Evolutionary conservation across 2,329 filamentous ascomycete genomes (phyloP).

Genomic region (Ophiosphaerella narmari): DNA sequence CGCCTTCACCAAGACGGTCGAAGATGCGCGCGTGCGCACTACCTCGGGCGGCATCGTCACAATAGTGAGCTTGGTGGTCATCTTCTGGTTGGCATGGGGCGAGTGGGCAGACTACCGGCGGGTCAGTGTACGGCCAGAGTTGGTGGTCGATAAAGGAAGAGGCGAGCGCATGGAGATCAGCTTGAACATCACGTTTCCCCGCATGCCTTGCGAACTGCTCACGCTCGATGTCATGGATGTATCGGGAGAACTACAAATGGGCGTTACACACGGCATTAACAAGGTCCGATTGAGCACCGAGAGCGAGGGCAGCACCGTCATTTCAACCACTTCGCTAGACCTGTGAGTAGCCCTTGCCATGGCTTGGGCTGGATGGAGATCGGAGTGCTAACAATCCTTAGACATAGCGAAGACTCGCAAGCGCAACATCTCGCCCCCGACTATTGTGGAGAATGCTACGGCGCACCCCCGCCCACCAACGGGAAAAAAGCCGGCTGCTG

Average conservation of each 20-base stretch:
- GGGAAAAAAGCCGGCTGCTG: constrained; percentile 87
- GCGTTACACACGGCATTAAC: constrained; percentile 87
- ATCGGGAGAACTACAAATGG: constrained; percentile 93
- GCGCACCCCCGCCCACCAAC: constrained; percentile 72
- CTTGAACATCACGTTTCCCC: constrained; percentile 94
- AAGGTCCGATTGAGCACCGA: constrained; percentile 81
- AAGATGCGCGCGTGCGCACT: constrained; percentile 94
- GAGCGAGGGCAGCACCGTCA: constrained; percentile 69
- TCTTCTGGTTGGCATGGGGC: constrained; percentile 87
- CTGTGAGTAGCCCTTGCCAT: constrained; percentile 32
- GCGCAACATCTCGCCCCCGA: constrained; percentile 80
- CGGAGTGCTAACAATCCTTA: constrained; percentile 38
- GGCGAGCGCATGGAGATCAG: constrained; percentile 99
- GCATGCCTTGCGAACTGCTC: constrained; percentile 90
- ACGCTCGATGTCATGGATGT: constrained; percentile 99
- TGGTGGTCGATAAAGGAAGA: constrained; percentile 96
- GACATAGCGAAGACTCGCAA: constrained; percentile 67
- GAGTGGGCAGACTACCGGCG: constrained; percentile 95
- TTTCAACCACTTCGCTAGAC: constrained; percentile 45
- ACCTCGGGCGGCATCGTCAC: constrained; percentile 96
- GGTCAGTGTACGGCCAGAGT: constrained; percentile 84
- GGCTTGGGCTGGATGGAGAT: neutral
- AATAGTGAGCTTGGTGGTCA: constrained; percentile 83
- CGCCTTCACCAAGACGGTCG: constrained; percentile 98
- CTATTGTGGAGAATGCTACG: constrained; percentile 95